These are phyloP conservation scores for Hammondia hammondi DNA, from an alignment of 169 alveolate genomes.

Conservation along the genomic window DNA sequence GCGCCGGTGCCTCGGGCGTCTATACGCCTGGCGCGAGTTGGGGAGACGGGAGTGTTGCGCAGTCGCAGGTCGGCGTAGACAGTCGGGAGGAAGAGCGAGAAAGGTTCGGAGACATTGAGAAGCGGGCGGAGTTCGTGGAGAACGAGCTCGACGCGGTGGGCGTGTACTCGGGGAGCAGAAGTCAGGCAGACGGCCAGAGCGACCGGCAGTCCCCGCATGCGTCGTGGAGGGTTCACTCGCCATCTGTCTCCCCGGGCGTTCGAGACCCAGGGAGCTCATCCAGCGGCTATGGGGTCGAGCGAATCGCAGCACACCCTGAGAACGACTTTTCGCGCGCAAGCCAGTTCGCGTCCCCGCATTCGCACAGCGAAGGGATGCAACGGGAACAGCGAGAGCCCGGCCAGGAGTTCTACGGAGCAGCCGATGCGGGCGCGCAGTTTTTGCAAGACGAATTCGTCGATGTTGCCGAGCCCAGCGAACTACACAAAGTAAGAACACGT, in stretches of 20 bases:
- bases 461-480: background rate
- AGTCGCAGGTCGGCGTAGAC: background rate
- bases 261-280: background rate
- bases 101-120: background rate
- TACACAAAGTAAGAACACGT: background rate
- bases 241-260: no score
- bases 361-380: no score
- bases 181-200: no score
- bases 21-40: background rate
- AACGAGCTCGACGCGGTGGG: background rate
- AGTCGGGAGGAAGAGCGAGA: background rate
- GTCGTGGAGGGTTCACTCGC: no score
- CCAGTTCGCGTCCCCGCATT: no score
- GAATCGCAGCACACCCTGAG: background rate
- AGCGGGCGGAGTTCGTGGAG: background rate
- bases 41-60: background rate
- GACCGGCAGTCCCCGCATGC: no score
- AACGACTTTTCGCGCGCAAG: background rate
- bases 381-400: no score
- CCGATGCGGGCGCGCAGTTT: conserved; percentile 14
- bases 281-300: background rate
- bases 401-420: no score
- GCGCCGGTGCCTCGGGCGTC: background rate
- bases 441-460: conserved; percentile 1
- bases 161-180: no score